These are phyloP conservation scores for Phytophthora gonapodyides DNA, from an alignment of 352 stramenopile species.

Conservation along the genomic window DNA sequence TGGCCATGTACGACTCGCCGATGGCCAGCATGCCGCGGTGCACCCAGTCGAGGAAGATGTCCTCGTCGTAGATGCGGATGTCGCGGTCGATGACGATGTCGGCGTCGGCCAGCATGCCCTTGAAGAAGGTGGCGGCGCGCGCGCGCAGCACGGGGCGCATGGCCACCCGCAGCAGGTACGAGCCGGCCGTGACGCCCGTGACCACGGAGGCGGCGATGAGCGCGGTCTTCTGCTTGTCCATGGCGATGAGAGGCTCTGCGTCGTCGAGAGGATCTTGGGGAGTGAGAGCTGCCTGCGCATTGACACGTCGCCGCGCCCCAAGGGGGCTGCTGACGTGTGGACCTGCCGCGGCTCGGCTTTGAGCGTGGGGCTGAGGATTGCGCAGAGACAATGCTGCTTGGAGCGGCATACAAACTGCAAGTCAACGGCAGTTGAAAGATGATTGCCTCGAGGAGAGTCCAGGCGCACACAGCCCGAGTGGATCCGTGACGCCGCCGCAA, in stretches of 20 bases:
- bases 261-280: slow-evolving; percentile 31
- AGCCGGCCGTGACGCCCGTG: slow-evolving; percentile 65
- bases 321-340: slow-evolving; percentile 15
- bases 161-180: slow-evolving; percentile 63
- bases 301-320: slow-evolving; percentile 20
- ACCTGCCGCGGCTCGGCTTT: slow-evolving; percentile 27
- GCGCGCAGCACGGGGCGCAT: slow-evolving; percentile 73
- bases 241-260: slow-evolving; percentile 19
- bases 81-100: slow-evolving; percentile 84
- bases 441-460: slow-evolving; percentile 4
- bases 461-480: slow-evolving; percentile 27
- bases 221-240: slow-evolving; percentile 74
- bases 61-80: slow-evolving; percentile 80
- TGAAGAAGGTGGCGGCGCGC: slow-evolving; percentile 80
- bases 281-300: slow-evolving; percentile 26
- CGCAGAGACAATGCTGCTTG: slow-evolving; percentile 8
- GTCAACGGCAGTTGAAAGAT: slow-evolving; percentile 14
- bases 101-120: slow-evolving; percentile 77
- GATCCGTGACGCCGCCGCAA: slow-evolving; percentile 31
- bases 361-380: slow-evolving; percentile 23
- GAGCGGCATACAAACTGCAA: slow-evolving; percentile 15
- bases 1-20: slow-evolving; percentile 89
- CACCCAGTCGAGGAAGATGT: slow-evolving; percentile 89
- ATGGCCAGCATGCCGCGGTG: slow-evolving; percentile 86
- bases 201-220: slow-evolving; percentile 70